A percentile compares a stretch with the other conserved stretches of the same genome.
Evolutionary conservation across 495 filamentous ascomycete species (phyloP).

Genomic region (Achaetomiella virescens): DNA sequence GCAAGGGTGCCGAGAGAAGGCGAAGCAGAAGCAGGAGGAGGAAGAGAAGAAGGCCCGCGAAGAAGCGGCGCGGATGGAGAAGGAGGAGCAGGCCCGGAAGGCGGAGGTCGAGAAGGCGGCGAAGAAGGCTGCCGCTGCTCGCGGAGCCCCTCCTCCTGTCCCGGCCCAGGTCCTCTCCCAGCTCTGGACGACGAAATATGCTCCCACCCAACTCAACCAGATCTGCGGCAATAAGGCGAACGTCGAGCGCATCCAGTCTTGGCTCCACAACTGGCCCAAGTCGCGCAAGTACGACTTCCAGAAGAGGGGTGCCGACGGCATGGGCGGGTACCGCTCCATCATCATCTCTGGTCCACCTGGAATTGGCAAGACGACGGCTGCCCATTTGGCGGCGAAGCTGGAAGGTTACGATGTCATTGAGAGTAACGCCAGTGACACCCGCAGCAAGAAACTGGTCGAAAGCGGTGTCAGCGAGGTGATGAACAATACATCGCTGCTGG

Average conservation of each 20-base stretch:
- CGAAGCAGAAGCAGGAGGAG: slow-evolving; percentile 72
- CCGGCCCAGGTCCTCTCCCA: slow-evolving; percentile 52
- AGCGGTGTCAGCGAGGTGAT: slow-evolving; percentile 77
- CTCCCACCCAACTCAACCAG: slow-evolving; percentile 71
- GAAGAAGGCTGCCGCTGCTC: slow-evolving; percentile 39
- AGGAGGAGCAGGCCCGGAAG: slow-evolving; percentile 50
- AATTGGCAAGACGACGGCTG: slow-evolving; percentile 96
- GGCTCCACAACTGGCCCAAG: slow-evolving; percentile 77
- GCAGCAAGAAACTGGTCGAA: slow-evolving; percentile 96
- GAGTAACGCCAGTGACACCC: slow-evolving; percentile 93
- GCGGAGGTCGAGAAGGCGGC: slow-evolving; percentile 45
- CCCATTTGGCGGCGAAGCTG: slow-evolving; percentile 85
- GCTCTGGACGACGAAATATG: slow-evolving; percentile 95
- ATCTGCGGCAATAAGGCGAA: slow-evolving; percentile 92
- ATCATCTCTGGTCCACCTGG: slow-evolving; percentile 94
- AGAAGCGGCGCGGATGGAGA: slow-evolving; percentile 77
- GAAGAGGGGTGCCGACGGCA: slow-evolving; percentile 73
- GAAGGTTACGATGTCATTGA: slow-evolving; percentile 93
- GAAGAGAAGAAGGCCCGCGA: slow-evolving; percentile 71
- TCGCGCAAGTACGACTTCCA: slow-evolving; percentile 69
- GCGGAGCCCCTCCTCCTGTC: slow-evolving; percentile 31
- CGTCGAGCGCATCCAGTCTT: slow-evolving; percentile 82
- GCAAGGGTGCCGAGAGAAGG: slow-evolving; percentile 82
- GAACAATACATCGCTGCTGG: slow-evolving; percentile 85
- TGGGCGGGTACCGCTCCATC: slow-evolving; percentile 69